phyloP scores from a whole-genome alignment of 768 basidiomycete genomes.

The Suillus paluster region DNA sequence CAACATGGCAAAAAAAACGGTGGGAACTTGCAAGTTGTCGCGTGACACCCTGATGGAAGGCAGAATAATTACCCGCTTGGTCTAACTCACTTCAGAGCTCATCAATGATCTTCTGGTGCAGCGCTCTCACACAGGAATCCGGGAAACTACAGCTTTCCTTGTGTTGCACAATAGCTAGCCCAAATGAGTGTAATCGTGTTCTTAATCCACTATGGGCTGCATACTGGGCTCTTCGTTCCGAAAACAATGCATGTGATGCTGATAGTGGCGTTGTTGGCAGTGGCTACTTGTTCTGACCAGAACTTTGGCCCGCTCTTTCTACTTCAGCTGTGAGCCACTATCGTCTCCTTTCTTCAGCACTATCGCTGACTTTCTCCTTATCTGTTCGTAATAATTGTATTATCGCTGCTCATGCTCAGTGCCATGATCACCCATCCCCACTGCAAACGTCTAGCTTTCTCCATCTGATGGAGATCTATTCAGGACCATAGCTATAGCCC shows the following conservation, averaged over 20 bases:
- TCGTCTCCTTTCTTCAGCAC: neutral
- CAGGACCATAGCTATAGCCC: conserved; percentile 1
- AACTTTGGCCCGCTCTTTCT: too few relatives aligned
- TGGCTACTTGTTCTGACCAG: too few relatives aligned
- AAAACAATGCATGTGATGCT: neutral
- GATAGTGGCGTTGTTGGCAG: too few relatives aligned
- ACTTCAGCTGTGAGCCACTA: neutral
- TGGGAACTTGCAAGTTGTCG: too few relatives aligned
- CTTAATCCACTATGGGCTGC: neutral
- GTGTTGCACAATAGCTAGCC: neutral
- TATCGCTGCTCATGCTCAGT: neutral
- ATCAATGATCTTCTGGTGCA: neutral
- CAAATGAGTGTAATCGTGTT: neutral
- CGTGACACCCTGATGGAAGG: neutral
- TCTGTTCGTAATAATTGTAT: neutral
- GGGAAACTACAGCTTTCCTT: too few relatives aligned
- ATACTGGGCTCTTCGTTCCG: neutral
- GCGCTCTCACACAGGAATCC: neutral
- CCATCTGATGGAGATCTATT: conserved; percentile 18
- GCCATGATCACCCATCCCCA: conserved; percentile 14
- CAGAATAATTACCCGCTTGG: neutral
- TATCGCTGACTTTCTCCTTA: too few relatives aligned
- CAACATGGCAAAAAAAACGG: too few relatives aligned
- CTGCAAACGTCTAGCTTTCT: neutral
- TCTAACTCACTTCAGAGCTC: neutral